These are phyloP conservation scores for Venturia carpophila DNA, from an alignment of 2,329 filamentous ascomycete genomes.

Conservation along the genomic window DNA sequence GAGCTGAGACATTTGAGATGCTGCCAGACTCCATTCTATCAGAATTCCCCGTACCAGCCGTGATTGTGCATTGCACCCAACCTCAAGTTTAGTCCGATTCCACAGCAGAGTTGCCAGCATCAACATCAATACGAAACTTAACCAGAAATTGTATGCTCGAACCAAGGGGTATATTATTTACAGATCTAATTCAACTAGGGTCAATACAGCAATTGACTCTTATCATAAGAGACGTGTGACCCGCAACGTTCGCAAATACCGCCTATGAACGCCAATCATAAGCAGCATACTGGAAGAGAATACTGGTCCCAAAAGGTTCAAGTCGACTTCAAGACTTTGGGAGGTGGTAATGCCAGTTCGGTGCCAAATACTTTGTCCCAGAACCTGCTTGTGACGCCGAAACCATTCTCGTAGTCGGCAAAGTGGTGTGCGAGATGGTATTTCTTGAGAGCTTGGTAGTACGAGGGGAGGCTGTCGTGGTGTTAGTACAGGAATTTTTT, in stretches of 20 bases:
- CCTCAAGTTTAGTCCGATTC: no score
- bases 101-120: no score
- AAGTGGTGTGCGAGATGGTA: constrained; percentile 97
- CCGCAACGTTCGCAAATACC: not conserved
- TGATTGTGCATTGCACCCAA: no score
- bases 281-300: not conserved
- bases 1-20: no score
- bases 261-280: not conserved
- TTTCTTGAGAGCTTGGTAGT: constrained; percentile 91
- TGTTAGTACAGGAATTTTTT: constrained; percentile 22
- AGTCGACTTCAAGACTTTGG: constrained; percentile 41
- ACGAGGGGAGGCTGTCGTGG: constrained; percentile 59
- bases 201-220: not conserved
- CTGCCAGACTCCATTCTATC: no score
- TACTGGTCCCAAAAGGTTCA: not conserved
- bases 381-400: constrained; percentile 91
- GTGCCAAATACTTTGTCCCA: constrained; percentile 94
- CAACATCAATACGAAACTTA: no score
- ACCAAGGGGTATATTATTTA: not conserved
- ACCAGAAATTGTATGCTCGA: not conserved
- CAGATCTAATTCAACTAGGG: not conserved
- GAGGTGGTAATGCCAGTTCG: constrained; percentile 53
- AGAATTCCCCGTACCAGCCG: no score
- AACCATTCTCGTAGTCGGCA: constrained; percentile 94
- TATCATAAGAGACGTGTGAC: not conserved